phyloP scores from a whole-genome alignment of 176 grass and related monocot genomes.

The Hyparrhenia diplandra region DNA sequence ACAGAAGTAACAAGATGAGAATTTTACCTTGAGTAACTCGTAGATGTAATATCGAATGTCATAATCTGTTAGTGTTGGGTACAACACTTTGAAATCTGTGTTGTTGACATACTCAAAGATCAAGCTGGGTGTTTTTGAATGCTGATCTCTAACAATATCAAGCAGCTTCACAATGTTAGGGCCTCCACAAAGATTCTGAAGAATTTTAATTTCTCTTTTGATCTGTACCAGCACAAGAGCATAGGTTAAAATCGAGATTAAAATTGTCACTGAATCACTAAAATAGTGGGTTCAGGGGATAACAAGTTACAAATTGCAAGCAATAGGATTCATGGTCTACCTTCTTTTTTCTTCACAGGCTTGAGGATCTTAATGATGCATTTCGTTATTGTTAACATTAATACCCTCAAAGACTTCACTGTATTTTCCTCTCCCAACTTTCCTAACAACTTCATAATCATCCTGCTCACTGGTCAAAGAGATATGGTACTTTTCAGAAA shows the following conservation, averaged over 20 bases:
- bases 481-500: conserved; percentile 11
- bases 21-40: conserved; percentile 85
- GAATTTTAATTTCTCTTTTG: conserved; percentile 97
- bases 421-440: conserved; percentile 97
- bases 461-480: conserved; percentile 76
- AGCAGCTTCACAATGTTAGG: conserved; percentile 92
- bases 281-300: not conserved
- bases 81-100: conserved; percentile 96
- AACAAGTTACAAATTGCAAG: not conserved
- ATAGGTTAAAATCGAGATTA: not conserved
- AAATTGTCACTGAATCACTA: not conserved
- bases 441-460: conserved; percentile 93
- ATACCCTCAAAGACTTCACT: conserved; percentile 97
- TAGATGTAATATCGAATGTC: conserved; percentile 97
- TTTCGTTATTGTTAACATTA: conserved; percentile 86
- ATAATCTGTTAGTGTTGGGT: conserved; percentile 96
- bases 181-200: conserved; percentile 97
- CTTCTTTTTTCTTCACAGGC: conserved; percentile 99
- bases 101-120: conserved; percentile 98
- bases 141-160: conserved; percentile 95
- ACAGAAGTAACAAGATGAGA: not conserved
- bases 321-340: conserved; percentile 29
- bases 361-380: conserved; percentile 98
- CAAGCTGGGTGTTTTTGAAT: conserved; percentile 96
- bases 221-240: conserved; percentile 51